Percentiles rank a stretch among this genome's conserved stretches.
These are phyloP conservation scores for Lactarius trivialis DNA, from an alignment of 768 basidiomycete genomes.

Conservation along the genomic window DNA sequence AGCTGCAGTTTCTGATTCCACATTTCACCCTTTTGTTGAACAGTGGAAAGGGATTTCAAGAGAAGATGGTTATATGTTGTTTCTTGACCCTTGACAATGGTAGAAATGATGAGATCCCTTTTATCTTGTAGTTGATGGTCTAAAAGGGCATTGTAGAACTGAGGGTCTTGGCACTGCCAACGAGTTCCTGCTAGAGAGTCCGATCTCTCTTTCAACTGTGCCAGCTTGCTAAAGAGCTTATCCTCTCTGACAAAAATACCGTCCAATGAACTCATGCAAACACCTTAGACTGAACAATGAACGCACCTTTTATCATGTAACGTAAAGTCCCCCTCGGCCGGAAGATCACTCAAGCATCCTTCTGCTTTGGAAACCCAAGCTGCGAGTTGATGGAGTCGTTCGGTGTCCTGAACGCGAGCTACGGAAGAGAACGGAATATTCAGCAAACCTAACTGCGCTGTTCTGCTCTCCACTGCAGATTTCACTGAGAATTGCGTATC, in stretches of 20 bases:
- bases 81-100: conserved; percentile 6
- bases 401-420: background rate
- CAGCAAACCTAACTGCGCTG: background rate
- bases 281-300: background rate
- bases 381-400: background rate
- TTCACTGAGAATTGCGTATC: background rate
- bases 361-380: conserved; percentile 11
- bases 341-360: background rate
- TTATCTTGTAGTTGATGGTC: conserved; percentile 3
- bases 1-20: conserved; percentile 5
- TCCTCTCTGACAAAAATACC: background rate
- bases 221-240: background rate
- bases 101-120: conserved; percentile 3
- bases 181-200: conserved; percentile 5
- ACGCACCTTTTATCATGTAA: background rate
- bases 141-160: background rate
- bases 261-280: background rate
- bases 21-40: conserved; percentile 4
- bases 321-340: background rate
- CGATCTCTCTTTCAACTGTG: background rate
- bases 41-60: background rate
- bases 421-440: background rate
- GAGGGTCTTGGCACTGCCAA: conserved; percentile 3
- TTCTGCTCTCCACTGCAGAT: background rate
- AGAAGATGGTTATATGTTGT: background rate